Percentiles rank a stretch among this genome's conserved stretches.
Conservation (phyloP, 2,329 filamentous ascomycete genomes). For the Cladosporium sp. region DNA sequence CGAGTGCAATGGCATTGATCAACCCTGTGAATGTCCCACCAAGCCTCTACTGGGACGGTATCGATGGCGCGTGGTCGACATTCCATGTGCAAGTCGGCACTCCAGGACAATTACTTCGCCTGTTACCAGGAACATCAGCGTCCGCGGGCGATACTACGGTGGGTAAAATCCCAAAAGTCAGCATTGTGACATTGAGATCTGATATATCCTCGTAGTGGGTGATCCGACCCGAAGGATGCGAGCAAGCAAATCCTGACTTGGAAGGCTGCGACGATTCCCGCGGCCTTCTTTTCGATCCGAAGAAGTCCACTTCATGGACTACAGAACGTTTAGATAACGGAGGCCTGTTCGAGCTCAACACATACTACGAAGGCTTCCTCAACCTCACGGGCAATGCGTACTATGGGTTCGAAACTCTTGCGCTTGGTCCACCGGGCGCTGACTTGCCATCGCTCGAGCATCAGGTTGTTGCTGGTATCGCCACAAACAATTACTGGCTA, state of each 20-base stretch:
- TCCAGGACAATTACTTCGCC: constrained; percentile 38
- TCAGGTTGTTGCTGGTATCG: constrained; percentile 40
- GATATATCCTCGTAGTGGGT: constrained; percentile 23
- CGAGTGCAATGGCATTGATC: not conserved
- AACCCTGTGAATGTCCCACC: not conserved
- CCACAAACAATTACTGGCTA: constrained; percentile 37
- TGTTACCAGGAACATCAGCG: constrained; percentile 31
- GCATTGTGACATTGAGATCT: not conserved
- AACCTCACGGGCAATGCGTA: constrained; percentile 33
- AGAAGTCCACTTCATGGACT: constrained; percentile 40
- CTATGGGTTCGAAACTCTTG: constrained; percentile 43
- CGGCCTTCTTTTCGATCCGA: constrained; percentile 36
- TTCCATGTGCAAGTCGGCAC: constrained; percentile 45
- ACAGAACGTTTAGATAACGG: constrained; percentile 39
- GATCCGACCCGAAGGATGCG: constrained; percentile 31
- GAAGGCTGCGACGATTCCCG: constrained; percentile 27
- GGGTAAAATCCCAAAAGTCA: not conserved
- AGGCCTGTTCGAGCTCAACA: constrained; percentile 31
- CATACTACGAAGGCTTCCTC: constrained; percentile 29
- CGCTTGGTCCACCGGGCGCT: constrained; percentile 26
- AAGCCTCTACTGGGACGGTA: constrained; percentile 38
- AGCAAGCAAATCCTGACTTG: constrained; percentile 30
- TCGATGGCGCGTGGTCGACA: constrained; percentile 46
- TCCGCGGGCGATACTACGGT: constrained; percentile 23
- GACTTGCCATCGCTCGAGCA: constrained; percentile 30